A percentile compares a stretch with the other conserved stretches of the same genome.
Conservation (phyloP, 164 flowering plant genomes). For the Magnolia changhungtana region DNA sequence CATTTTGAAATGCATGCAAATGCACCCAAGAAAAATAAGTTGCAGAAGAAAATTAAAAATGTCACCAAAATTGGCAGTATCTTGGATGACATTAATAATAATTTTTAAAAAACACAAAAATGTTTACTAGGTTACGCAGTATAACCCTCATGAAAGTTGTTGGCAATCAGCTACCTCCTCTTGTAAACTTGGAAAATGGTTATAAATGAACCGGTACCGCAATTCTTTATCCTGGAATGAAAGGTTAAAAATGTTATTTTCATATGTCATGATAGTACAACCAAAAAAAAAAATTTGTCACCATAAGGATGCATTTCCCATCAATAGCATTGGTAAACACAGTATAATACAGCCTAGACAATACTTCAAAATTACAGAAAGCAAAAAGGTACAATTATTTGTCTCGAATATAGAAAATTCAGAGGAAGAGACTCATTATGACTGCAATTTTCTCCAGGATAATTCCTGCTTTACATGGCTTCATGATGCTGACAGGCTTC, state of each 20-base stretch:
- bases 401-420: not conserved
- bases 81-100: not conserved
- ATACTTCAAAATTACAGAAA: not conserved
- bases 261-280: not conserved
- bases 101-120: not conserved
- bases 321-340: not conserved
- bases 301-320: not conserved
- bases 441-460: not conserved
- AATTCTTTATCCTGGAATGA: conserved; percentile 80
- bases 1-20: too few species aligned
- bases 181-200: conserved; percentile 85
- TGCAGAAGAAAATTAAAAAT: not conserved
- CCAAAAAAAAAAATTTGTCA: not conserved
- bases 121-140: not conserved
- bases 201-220: conserved; percentile 90
- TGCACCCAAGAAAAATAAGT: not conserved
- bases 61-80: not conserved
- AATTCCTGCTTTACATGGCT: not conserved
- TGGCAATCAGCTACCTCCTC: conserved; percentile 63
- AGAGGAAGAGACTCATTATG: not conserved
- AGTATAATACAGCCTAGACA: not conserved
- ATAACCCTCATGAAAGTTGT: not conserved
- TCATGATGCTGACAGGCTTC: not conserved
- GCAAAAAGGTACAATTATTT: not conserved
- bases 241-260: not conserved